phyloP scores from a whole-genome alignment of 345 rosid species.

The Pugionium cornutum region DNA sequence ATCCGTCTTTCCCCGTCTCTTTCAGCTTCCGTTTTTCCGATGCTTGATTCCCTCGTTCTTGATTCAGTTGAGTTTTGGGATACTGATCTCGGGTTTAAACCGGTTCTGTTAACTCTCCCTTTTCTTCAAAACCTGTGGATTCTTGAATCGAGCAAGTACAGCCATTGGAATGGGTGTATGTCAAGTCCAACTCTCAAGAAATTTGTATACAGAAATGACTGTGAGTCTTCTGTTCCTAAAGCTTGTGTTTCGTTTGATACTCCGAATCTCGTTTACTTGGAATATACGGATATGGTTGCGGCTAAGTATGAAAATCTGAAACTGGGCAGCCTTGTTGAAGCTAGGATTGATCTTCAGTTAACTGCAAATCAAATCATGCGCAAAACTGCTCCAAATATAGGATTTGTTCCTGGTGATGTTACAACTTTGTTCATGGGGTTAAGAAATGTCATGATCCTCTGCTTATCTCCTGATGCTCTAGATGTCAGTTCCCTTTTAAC shows the following conservation, averaged over 20 bases:
- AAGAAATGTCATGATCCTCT: constrained; percentile 30
- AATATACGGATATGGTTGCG: constrained; percentile 30
- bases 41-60: constrained; percentile 22
- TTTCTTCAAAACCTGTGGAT: constrained; percentile 16
- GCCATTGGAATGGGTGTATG: constrained; percentile 30
- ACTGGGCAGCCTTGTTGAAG: constrained; percentile 32
- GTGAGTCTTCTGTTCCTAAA: constrained; percentile 23
- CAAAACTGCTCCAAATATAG: neutral
- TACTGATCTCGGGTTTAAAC: neutral
- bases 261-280: constrained; percentile 32
- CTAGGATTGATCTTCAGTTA: constrained; percentile 30
- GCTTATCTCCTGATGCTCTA: constrained; percentile 37
- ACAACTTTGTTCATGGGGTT: constrained; percentile 22
- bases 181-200: neutral
- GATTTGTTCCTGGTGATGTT: constrained; percentile 31
- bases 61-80: constrained; percentile 17
- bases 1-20: neutral
- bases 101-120: constrained; percentile 21
- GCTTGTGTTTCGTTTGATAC: constrained; percentile 32
- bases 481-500: constrained; percentile 24
- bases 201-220: neutral
- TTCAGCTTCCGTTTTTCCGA: constrained; percentile 10
- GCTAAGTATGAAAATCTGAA: constrained; percentile 16
- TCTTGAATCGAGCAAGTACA: constrained; percentile 8
- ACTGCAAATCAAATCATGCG: constrained; percentile 26